phyloP scores from a whole-genome alignment of 202 grass and related monocot species.

The Panicum virgatum region DNA sequence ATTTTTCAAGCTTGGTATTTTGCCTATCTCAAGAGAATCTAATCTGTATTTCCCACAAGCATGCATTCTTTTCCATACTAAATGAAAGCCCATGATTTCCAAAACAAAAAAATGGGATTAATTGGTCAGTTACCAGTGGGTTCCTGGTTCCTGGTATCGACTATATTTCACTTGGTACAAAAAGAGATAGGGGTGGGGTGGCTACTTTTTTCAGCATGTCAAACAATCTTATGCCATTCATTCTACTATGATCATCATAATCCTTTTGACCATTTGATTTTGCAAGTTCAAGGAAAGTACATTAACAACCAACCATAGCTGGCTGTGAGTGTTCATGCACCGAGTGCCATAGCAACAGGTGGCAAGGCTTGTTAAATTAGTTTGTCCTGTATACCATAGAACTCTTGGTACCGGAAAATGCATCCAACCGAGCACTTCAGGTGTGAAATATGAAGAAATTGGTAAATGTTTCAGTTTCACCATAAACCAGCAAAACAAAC shows the following conservation, averaged over 20 bases:
- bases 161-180: constrained; percentile 11
- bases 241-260: background rate
- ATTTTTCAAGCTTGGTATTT: background rate
- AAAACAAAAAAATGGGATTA: background rate
- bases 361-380: background rate
- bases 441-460: background rate
- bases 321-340: background rate
- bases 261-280: constrained; percentile 3
- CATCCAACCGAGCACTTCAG: background rate
- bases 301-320: background rate
- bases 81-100: background rate
- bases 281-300: background rate
- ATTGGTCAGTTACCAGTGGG: background rate
- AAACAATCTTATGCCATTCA: background rate
- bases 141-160: background rate
- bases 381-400: constrained; percentile 8
- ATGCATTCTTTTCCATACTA: background rate
- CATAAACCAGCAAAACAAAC: background rate
- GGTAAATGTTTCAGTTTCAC: background rate
- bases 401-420: background rate
- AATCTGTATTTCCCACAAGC: background rate
- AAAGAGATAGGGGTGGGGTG: background rate
- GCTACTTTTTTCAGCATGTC: background rate
- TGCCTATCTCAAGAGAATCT: background rate
- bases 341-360: constrained; percentile 13